A percentile compares a stretch with the other conserved stretches of the same genome.
Evolutionary conservation across 148 eudicot species (phyloP).

Genomic region (Heliosperma pusillum): DNA sequence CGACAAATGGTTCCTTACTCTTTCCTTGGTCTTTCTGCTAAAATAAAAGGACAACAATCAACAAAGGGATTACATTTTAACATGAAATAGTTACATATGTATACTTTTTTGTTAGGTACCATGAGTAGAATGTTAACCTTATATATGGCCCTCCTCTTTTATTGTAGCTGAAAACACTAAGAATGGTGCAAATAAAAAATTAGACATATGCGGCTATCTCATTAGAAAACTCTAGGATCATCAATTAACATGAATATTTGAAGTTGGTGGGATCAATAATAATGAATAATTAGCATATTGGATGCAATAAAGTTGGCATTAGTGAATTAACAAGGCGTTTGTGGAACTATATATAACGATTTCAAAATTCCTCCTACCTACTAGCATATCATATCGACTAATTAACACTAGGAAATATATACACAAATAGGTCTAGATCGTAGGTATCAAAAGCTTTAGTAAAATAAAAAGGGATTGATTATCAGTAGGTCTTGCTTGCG

Average conservation of each 20-base stretch:
- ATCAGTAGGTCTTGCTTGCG: no score
- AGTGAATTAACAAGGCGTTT: conserved; percentile 1
- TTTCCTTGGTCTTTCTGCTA: no score
- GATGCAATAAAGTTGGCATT: conserved; percentile 4
- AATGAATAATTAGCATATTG: conserved; percentile 1
- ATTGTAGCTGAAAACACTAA: no score
- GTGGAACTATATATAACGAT: conserved; percentile 6
- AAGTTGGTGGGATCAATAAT: conserved; percentile 19
- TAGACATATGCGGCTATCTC: neutral
- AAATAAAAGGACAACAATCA: no score
- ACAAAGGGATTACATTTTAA: no score
- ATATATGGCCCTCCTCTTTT: no score
- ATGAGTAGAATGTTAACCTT: no score
- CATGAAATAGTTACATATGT: no score
- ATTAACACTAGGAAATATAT: neutral
- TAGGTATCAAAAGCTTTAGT: conserved; percentile 1
- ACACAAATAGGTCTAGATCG: neutral
- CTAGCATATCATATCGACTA: conserved; percentile 16
- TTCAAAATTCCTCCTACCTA: conserved; percentile 22
- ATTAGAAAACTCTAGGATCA: neutral
- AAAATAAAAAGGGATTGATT: neutral
- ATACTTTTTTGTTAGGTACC: no score
- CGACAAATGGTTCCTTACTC: no score
- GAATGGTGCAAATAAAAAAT: neutral
- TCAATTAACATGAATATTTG: neutral